These are phyloP conservation scores for Mucor piriformis DNA, from an alignment of 371 early-diverging fungal genomes.

Conservation along the genomic window DNA sequence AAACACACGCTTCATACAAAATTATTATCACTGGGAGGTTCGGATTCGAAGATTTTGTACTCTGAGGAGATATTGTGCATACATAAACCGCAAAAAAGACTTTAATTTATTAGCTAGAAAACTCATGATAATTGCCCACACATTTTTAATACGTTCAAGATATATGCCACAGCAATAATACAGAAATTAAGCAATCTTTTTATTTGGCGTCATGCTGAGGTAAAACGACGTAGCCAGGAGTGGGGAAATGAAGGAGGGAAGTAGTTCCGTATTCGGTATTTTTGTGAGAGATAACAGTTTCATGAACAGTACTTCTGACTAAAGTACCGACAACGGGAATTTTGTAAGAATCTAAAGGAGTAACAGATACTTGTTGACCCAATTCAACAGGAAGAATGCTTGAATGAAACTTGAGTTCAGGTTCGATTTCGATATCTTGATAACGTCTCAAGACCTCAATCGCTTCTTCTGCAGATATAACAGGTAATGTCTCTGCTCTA, in stretches of 20 bases:
- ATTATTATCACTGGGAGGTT: no score
- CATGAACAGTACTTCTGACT: conserved; percentile 28
- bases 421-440: neutral
- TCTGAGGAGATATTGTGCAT: no score
- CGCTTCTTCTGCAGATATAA: conserved; percentile 11
- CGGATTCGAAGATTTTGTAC: no score
- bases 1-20: no score
- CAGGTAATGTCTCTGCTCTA: conserved; percentile 4
- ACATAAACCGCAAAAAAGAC: no score
- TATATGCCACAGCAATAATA: neutral
- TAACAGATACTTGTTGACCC: conserved; percentile 49
- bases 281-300: conserved; percentile 38
- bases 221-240: conserved; percentile 13
- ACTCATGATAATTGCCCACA: no score
- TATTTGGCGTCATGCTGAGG: neutral
- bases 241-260: conserved; percentile 21
- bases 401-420: conserved; percentile 5
- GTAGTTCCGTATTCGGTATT: conserved; percentile 10
- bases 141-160: no score
- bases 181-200: neutral
- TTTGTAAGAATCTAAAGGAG: conserved; percentile 55
- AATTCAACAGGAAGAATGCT: conserved; percentile 24
- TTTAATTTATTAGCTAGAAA: no score
- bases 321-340: conserved; percentile 47
- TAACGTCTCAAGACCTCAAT: conserved; percentile 18